These are phyloP conservation scores for Fragaria iinumae DNA, from an alignment of 306 rosid genomes.

Conservation along the genomic window DNA sequence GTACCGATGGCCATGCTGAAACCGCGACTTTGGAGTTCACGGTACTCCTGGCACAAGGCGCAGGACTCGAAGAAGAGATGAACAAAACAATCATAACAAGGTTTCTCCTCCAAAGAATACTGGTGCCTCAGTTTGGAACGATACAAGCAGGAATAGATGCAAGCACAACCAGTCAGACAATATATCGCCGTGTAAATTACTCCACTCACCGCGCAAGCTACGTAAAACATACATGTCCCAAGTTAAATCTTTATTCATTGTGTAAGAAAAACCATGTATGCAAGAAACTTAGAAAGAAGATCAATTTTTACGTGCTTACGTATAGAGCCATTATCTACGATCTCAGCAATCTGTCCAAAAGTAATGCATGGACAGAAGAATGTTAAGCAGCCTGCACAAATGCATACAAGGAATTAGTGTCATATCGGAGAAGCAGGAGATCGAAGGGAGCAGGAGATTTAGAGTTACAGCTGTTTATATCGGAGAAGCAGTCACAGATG, in stretches of 20 bases:
- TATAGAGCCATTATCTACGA: slow-evolving; percentile 63
- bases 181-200: slow-evolving; percentile 42
- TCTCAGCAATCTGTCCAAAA: slow-evolving; percentile 64
- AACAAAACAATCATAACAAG: slow-evolving; percentile 50
- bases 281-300: background rate
- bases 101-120: slow-evolving; percentile 25
- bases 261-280: background rate
- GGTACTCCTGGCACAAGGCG: slow-evolving; percentile 71
- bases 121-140: slow-evolving; percentile 62
- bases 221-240: background rate
- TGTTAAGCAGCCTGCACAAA: slow-evolving; percentile 54
- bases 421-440: background rate
- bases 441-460: background rate
- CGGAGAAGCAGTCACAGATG: background rate
- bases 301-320: slow-evolving; percentile 35
- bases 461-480: background rate
- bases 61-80: slow-evolving; percentile 61
- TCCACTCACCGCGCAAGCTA: slow-evolving; percentile 65
- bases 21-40: slow-evolving; percentile 62
- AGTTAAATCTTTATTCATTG: background rate
- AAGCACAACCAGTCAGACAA: slow-evolving; percentile 37
- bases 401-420: background rate
- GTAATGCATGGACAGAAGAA: slow-evolving; percentile 75
- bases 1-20: slow-evolving; percentile 50
- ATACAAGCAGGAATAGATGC: slow-evolving; percentile 59